Evolutionary conservation across 2,329 filamentous ascomycete species (phyloP).

Genomic region (Talaromyces funiculosus): DNA sequence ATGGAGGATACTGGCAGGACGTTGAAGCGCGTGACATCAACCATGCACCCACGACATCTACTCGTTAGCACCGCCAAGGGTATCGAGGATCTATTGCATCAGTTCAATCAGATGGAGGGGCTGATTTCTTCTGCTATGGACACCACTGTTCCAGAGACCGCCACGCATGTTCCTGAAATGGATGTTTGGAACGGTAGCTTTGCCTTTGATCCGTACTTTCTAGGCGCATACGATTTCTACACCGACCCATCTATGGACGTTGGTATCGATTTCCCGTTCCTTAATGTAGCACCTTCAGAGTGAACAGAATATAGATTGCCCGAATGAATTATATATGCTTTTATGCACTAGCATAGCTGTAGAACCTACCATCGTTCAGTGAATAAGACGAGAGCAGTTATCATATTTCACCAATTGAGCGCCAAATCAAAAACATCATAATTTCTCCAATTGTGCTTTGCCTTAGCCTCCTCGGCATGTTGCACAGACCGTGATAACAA

Average conservation of each 20-base stretch:
- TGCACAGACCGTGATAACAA: constrained; percentile 26
- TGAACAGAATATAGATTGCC: neutral
- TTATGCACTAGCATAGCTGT: neutral
- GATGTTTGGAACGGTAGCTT: neutral
- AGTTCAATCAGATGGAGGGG: neutral
- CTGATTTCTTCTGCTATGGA: neutral
- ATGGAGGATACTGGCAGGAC: neutral
- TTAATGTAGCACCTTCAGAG: neutral
- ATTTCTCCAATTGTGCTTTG: constrained; percentile 29
- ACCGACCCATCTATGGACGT: neutral
- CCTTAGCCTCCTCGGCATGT: constrained; percentile 1
- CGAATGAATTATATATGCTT: neutral
- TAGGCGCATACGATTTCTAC: constrained; percentile 4
- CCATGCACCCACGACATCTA: constrained; percentile 24
- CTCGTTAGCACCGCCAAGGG: constrained; percentile 24
- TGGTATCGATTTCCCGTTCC: neutral
- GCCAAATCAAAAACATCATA: constrained; percentile 37
- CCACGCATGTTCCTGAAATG: neutral
- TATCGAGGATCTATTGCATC: constrained; percentile 19
- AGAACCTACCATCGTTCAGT: neutral
- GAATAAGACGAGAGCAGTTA: too few relatives aligned
- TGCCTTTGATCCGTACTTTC: constrained; percentile 2
- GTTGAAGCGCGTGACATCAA: constrained; percentile 19
- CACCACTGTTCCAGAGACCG: neutral
- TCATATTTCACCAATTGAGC: constrained; percentile 31